Conservation (phyloP, 257 asterid species). For the Solanum clarkiae region DNA sequence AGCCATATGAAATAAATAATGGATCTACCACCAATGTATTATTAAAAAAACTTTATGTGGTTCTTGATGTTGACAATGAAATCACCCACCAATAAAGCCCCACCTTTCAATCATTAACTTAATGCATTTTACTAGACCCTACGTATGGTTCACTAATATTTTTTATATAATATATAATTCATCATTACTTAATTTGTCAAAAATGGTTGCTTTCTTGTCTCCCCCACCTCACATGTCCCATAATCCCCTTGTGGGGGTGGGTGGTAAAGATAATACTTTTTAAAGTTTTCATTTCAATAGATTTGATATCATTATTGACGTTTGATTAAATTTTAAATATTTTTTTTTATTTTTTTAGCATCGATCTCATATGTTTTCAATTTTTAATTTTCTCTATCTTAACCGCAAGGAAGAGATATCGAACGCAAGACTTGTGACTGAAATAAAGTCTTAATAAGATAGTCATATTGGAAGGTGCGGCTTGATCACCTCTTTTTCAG, state of each 20-base stretch:
- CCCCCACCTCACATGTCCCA: not conserved
- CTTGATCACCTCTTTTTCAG: too few relatives aligned
- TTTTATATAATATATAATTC: not conserved
- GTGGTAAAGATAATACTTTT: not conserved
- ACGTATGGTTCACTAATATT: not conserved
- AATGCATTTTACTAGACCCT: not conserved
- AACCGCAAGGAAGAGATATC: accelerated
- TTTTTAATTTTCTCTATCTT: too few relatives aligned
- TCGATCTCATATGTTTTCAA: too few relatives aligned
- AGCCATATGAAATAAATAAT: not conserved
- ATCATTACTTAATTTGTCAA: not conserved
- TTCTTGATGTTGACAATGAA: not conserved
- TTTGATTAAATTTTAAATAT: not conserved
- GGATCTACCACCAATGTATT: not conserved
- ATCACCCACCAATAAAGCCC: not conserved
- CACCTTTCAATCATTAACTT: not conserved
- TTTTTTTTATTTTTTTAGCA: too few relatives aligned
- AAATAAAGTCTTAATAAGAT: too few relatives aligned
- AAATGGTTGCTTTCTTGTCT: not conserved
- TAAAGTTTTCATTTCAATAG: not conserved
- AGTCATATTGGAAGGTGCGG: too few relatives aligned
- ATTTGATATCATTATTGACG: not conserved
- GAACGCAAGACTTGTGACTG: too few relatives aligned
- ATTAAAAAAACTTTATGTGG: not conserved
- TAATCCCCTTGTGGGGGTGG: not conserved